Percentiles rank a stretch among this genome's conserved stretches.
Evolutionary conservation across 495 filamentous ascomycete genomes (phyloP).

Genomic region (Tuber umbilicatum): DNA sequence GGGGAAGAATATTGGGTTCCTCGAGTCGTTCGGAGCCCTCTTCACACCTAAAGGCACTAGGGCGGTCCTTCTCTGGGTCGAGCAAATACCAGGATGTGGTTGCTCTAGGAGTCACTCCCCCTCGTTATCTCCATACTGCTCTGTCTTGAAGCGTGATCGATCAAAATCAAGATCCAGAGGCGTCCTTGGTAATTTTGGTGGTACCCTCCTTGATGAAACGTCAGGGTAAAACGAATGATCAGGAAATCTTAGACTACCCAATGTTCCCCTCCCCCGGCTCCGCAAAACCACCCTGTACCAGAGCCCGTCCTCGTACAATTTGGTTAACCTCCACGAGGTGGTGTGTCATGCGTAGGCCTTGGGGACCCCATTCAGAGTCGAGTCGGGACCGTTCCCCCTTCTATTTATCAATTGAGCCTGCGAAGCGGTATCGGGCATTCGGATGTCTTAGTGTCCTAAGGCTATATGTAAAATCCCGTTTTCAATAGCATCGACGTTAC

Average conservation of each 20-base stretch:
- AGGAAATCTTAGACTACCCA: not conserved
- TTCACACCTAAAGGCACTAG: slow-evolving; percentile 16
- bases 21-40: slow-evolving; percentile 29
- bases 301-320: not conserved
- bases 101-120: slow-evolving; percentile 5
- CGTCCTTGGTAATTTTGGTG: not conserved
- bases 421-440: slow-evolving; percentile 15
- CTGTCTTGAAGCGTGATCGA: slow-evolving; percentile 23
- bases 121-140: slow-evolving; percentile 23
- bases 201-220: not conserved
- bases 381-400: slow-evolving; percentile 25
- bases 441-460: slow-evolving; percentile 17
- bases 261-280: not conserved
- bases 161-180: slow-evolving; percentile 27
- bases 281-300: not conserved
- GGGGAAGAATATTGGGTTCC: not conserved
- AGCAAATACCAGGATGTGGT: slow-evolving; percentile 21
- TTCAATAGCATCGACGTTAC: not conserved
- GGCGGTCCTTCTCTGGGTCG: slow-evolving; percentile 26
- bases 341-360: not conserved
- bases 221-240: not conserved
- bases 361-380: not conserved
- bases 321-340: not conserved
- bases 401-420: slow-evolving; percentile 25
- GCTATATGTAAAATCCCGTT: slow-evolving; percentile 19